Evolutionary conservation across 129 eudicot species (phyloP).

Genomic region (Arctium minus): DNA sequence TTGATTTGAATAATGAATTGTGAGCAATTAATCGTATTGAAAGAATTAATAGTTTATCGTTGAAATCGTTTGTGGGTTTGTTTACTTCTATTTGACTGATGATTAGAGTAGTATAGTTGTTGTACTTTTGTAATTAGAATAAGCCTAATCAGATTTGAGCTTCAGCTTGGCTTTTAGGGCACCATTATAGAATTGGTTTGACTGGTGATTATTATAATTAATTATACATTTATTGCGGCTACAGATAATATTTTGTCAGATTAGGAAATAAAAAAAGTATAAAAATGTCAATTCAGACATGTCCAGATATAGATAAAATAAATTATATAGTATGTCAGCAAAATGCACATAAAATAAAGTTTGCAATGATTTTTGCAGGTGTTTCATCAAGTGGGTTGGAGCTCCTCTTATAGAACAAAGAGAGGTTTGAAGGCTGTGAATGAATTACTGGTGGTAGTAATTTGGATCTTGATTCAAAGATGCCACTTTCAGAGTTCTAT

Average conservation of each 20-base stretch:
- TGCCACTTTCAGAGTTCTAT: conserved; percentile 90
- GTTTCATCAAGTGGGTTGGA: conserved; percentile 36
- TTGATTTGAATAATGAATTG: conserved; percentile 6
- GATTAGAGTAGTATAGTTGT: conserved; percentile 51
- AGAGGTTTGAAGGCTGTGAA: conserved; percentile 13
- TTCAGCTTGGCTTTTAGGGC: conserved; percentile 39
- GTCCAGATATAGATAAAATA: conserved; percentile 19
- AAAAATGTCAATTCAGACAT: conserved; percentile 21
- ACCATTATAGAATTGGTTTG: conserved; percentile 60
- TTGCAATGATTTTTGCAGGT: conserved; percentile 44
- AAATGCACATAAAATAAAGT: conserved; percentile 22
- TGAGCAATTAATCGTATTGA: neutral
- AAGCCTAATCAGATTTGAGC: conserved; percentile 41
- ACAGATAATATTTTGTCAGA: conserved; percentile 47
- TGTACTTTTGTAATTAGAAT: conserved; percentile 21
- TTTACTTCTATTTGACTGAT: conserved; percentile 44
- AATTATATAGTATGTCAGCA: conserved; percentile 16
- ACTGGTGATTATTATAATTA: conserved; percentile 35
- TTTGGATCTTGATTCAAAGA: conserved; percentile 22
- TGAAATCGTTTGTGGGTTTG: conserved; percentile 43
- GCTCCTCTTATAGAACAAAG: conserved; percentile 14
- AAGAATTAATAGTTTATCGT: neutral
- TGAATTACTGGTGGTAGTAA: conserved; percentile 9
- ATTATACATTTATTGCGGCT: conserved; percentile 38
- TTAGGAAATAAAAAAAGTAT: conserved; percentile 40